Evolutionary conservation across 108 stramenopile species (phyloP).

Genomic region (Schizochytrium sp.): DNA sequence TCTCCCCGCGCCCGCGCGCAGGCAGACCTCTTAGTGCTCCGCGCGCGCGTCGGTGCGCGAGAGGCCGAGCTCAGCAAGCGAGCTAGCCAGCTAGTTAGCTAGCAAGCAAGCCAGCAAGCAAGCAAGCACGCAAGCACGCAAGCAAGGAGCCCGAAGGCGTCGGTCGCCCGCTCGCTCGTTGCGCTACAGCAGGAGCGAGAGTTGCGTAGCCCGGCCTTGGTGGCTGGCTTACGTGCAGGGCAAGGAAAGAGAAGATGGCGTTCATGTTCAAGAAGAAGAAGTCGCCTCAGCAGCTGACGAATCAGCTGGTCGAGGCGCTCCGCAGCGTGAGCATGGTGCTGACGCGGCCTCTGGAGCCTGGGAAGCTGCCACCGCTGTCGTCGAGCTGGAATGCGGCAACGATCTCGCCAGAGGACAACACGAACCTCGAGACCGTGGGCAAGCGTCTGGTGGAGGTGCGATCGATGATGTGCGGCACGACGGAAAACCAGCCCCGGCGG

Average conservation of each 20-base stretch:
- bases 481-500: neutral
- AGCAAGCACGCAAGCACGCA: no score
- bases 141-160: no score
- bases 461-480: neutral
- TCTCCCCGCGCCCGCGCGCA: no score
- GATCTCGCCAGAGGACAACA: neutral
- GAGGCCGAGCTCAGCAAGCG: no score
- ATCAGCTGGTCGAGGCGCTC: neutral
- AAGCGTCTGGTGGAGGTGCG: neutral
- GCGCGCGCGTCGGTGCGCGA: no score
- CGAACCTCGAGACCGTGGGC: neutral
- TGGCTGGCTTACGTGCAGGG: no score
- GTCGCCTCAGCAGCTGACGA: neutral
- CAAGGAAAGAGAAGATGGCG: neutral
- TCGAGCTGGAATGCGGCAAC: neutral
- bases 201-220: no score
- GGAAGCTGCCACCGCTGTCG: slow-evolving; percentile 5
- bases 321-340: neutral
- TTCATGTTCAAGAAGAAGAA: slow-evolving; percentile 17
- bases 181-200: no score
- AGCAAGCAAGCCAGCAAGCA: no score
- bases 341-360: neutral
- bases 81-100: no score
- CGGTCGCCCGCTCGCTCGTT: no score
- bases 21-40: no score